Evolutionary conservation across 1,284 basidiomycete genomes (phyloP), one percentile per base, ranked within the genome.

Genomic region (Phenoliferia sp.): DNA sequence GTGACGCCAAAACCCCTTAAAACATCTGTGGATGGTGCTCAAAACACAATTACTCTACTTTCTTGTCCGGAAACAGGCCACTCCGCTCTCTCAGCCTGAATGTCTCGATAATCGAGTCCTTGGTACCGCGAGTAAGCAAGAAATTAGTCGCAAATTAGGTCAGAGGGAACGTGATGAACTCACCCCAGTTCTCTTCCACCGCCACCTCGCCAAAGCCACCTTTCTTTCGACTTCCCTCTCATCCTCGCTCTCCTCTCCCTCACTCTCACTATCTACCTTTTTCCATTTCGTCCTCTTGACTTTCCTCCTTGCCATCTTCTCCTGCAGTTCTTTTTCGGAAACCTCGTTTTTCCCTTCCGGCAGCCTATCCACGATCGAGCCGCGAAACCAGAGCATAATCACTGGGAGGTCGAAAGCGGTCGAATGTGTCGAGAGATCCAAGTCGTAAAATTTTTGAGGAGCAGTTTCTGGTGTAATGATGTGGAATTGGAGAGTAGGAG

Each of bases 401-500:
- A 66, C 33, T 19, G 71, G 71, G 7, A 73, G 48, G 54, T 71
- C 69, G 36, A 39, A 35, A 12, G 63, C 32, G 2, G 65, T 71
- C 15, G 69, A 59, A 26, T 62, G 59, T 7, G 66, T 64, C 16
- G 69, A 64, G 33, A 73, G 63, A 26, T 59, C 59, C 17, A 71
- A 62, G 57, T 73, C 71, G 62, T 69, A 73, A 62, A 71, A 73
- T 3, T 64, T 69, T 16, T 36, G 35, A 1, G 67, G 60, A 16
- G 65, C 39, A 4, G 26, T 17, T 39, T 63, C 57, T 32, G 70
- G 67, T 10, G 62, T 60, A 54, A 73, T 50, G 57, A 66, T 0
- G 22, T 28, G 36, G 61, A 73, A 71, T 4, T 9, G 3, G 17
- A 73, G 61, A 0, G 44, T 15, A 16, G 61, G 48, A 0, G 69